Evolutionary conservation across 768 basidiomycete species (phyloP), one percentile per base, ranked within the genome.

Genomic region (Russula olivacea): DNA sequence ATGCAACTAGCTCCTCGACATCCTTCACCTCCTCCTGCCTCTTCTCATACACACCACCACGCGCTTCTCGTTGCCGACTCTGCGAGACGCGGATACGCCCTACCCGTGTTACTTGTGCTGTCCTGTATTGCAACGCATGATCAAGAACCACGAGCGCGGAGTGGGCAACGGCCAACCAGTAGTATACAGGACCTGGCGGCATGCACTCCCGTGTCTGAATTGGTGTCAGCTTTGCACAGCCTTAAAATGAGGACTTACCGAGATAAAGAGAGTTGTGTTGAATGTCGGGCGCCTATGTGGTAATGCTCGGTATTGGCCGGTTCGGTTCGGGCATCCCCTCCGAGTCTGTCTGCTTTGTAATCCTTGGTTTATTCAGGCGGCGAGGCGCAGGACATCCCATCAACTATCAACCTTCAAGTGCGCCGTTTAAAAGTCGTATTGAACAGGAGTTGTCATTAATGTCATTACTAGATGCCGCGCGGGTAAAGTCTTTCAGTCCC

Each of bases 171-270:
- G 86, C 87, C 60, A 88, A 71, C 83, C 85, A 87, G 77, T 86
- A 87, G 75, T 81, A 89, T 14, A 80, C 80, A 38, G 85, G 80
- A 52, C 86, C 80, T 55, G 87, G 85, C 68, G 87, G 85, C 87
- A 89, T 88, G n/a, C 43, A 21, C 45, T 41, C 40, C 47, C 23
- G 17, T n/a, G 32, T 38, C 32, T 23, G 21, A 4, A 32, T 2
- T 0, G 7, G 17, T 12, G 9, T 58, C 23, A 49, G 57, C 32
- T 7, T 51, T 23, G 19, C n/a, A 15, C 55, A 2, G 25, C 14
- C 19, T 21, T 14, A 49, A 58, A 28, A 12, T 14, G 10, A 49
- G 11, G 34, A 58, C 57, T 48, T 12, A 58, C 57, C 17, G n/a
- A 58, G 45, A 47, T 21, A 28, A 32, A n/a, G 32, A 36, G 21